phyloP scores from a whole-genome alignment of 2,329 filamentous ascomycete species.

The Penicillium nordicum region DNA sequence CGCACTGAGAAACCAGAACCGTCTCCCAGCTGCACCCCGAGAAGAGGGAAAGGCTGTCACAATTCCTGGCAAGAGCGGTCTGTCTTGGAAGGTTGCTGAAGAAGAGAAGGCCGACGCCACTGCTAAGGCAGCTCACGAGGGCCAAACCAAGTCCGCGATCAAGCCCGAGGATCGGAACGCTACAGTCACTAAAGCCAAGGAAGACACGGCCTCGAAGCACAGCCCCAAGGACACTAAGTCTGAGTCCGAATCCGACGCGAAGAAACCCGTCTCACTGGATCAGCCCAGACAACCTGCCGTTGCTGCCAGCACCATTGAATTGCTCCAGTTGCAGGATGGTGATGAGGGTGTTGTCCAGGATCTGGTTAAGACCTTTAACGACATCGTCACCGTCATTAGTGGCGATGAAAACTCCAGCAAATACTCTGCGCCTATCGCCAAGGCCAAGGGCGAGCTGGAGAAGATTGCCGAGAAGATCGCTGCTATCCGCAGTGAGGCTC shows the following conservation, averaged over 20 bases:
- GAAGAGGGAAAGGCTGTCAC: conserved; percentile 68
- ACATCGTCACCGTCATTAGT: conserved; percentile 90
- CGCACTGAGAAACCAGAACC: conserved; percentile 48
- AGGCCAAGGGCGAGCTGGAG: conserved; percentile 79
- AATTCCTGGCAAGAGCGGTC: conserved; percentile 80
- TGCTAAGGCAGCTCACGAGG: conserved; percentile 44
- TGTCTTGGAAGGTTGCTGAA: conserved; percentile 74
- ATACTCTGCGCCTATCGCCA: conserved; percentile 73
- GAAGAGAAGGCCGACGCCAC: conserved; percentile 60
- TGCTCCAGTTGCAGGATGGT: conserved; percentile 69
- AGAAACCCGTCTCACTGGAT: conserved; percentile 32
- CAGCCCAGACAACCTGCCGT: conserved; percentile 39
- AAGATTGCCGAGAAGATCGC: conserved; percentile 77
- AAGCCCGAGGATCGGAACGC: conserved; percentile 30
- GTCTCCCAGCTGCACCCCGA: conserved; percentile 30
- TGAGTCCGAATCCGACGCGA: conserved; percentile 15
- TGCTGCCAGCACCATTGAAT: conserved; percentile 67
- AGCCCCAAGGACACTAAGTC: conserved; percentile 20
- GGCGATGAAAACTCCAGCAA: conserved; percentile 74
- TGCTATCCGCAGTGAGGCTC: conserved; percentile 65
- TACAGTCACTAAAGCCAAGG: conserved; percentile 33
- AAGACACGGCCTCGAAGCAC: conserved; percentile 27
- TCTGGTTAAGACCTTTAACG: conserved; percentile 90
- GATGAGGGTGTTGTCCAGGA: conserved; percentile 88
- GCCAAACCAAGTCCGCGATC: conserved; percentile 25